These are phyloP conservation scores for Tolypocladium tropicale DNA, from an alignment of 2,329 filamentous ascomycete species.

Conservation along the genomic window DNA sequence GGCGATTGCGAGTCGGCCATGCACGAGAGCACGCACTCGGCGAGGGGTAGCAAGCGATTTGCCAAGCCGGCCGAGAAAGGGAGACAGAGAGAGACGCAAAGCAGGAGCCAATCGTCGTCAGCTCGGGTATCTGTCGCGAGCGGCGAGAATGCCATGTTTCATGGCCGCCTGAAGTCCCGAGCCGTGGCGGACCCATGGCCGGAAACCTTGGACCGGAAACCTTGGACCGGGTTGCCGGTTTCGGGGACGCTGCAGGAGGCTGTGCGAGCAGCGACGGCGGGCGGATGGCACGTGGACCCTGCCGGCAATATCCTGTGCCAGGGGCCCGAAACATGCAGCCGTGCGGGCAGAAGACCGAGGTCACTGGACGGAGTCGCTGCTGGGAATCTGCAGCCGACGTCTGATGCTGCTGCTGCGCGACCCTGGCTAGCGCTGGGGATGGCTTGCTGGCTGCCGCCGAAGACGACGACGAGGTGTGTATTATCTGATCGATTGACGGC, in stretches of 20 bases:
- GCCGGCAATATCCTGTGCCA: background rate
- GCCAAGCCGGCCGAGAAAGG: too few species aligned
- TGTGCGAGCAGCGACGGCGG: background rate
- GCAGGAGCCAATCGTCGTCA: too few species aligned
- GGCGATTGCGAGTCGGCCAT: too few species aligned
- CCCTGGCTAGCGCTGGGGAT: background rate
- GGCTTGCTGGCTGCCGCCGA: background rate
- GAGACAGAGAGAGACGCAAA: too few species aligned
- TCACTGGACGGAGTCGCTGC: background rate
- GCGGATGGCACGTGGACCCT: background rate
- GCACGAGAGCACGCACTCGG: too few species aligned
- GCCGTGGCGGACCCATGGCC: background rate
- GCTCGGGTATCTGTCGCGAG: background rate
- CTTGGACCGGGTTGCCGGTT: background rate
- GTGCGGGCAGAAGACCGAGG: background rate
- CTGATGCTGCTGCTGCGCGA: too few species aligned
- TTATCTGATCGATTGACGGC: background rate
- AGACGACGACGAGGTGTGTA: background rate
- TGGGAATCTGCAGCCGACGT: background rate
- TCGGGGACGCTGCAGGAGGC: background rate
- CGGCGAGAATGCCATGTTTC: background rate
- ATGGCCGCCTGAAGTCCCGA: background rate
- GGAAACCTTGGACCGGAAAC: too few species aligned
- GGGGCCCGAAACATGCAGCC: background rate
- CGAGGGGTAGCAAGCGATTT: too few species aligned